Evolutionary conservation across 2,329 filamentous ascomycete species (phyloP).

Genomic region (Phaeomoniella chlamydospora): DNA sequence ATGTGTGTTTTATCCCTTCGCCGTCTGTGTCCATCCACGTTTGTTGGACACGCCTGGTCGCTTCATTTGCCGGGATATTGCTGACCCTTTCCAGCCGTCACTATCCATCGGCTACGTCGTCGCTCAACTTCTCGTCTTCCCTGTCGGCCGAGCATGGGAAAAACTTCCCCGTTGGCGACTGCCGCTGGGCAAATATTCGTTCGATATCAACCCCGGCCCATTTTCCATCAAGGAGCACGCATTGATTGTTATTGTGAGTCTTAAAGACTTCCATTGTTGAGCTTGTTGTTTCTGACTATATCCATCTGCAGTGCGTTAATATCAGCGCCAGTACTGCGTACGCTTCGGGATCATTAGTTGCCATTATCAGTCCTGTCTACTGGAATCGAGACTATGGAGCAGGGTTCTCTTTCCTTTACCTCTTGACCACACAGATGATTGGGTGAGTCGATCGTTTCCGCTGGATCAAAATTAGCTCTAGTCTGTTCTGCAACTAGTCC

Average conservation of each 20-base stretch:
- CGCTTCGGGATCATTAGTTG: slow-evolving; percentile 15
- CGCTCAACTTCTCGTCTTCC: slow-evolving; percentile 11
- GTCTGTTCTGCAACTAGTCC: too few relatives aligned
- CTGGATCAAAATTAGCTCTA: neutral
- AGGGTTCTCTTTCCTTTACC: slow-evolving; percentile 18
- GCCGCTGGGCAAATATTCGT: slow-evolving; percentile 9
- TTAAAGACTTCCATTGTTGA: neutral
- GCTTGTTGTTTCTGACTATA: too few relatives aligned
- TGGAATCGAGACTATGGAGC: slow-evolving; percentile 19
- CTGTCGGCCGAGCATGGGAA: slow-evolving; percentile 11
- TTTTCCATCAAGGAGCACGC: slow-evolving; percentile 13
- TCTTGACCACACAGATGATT: slow-evolving; percentile 17
- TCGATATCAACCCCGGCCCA: slow-evolving; percentile 11
- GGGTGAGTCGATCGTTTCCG: slow-evolving; percentile 9
- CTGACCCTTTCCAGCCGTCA: slow-evolving; percentile 8
- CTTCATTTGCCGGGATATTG: neutral
- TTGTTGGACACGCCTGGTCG: neutral
- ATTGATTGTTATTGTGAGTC: slow-evolving; percentile 11
- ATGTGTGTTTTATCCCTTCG: slow-evolving; percentile 6
- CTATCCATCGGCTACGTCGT: slow-evolving; percentile 12
- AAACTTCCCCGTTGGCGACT: slow-evolving; percentile 12
- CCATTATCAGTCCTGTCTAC: slow-evolving; percentile 19
- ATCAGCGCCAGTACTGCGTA: slow-evolving; percentile 15
- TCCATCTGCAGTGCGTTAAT: slow-evolving; percentile 15
- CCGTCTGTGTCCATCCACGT: neutral